A percentile compares a stretch with the other conserved stretches of the same genome.
phyloP scores from a whole-genome alignment of 768 basidiomycete species.

The Pleurotus eryngii region DNA sequence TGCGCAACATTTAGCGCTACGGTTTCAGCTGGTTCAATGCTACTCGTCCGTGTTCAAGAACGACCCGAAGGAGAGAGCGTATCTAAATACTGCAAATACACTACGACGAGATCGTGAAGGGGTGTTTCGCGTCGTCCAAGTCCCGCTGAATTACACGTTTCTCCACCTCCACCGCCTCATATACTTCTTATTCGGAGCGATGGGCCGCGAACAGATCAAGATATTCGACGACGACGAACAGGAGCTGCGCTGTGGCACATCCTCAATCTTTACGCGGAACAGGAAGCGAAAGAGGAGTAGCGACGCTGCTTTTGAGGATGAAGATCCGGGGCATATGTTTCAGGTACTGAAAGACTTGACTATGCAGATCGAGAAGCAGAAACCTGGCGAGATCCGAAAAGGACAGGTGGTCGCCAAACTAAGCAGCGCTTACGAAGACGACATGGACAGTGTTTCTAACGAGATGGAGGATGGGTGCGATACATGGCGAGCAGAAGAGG shows the following conservation, averaged over 20 bases:
- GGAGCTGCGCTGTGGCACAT: neutral
- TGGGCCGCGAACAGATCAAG: constrained; percentile 12
- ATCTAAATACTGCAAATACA: neutral
- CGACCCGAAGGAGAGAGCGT: neutral
- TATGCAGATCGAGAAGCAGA: neutral
- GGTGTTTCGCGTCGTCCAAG: constrained; percentile 63
- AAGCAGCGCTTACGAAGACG: neutral
- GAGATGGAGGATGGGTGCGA: constrained; percentile 39
- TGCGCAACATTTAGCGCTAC: constrained; percentile 9
- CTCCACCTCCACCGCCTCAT: constrained; percentile 61
- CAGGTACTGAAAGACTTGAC: neutral
- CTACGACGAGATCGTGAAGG: constrained; percentile 21
- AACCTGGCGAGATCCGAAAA: constrained; percentile 1
- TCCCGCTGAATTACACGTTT: constrained; percentile 69
- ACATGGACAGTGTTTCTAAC: constrained; percentile 4
- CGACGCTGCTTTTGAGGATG: neutral
- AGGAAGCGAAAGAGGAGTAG: constrained; percentile 4
- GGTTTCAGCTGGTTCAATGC: constrained; percentile 10
- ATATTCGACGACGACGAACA: constrained; percentile 3
- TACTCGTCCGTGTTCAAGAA: neutral
- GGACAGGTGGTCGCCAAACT: neutral
- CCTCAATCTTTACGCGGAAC: neutral
- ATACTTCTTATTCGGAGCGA: constrained; percentile 52
- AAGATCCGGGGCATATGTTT: constrained; percentile 2
- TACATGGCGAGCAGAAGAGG: constrained; percentile 70